Conservation (phyloP, 148 eudicot species). For the Nepenthes gracilis region DNA sequence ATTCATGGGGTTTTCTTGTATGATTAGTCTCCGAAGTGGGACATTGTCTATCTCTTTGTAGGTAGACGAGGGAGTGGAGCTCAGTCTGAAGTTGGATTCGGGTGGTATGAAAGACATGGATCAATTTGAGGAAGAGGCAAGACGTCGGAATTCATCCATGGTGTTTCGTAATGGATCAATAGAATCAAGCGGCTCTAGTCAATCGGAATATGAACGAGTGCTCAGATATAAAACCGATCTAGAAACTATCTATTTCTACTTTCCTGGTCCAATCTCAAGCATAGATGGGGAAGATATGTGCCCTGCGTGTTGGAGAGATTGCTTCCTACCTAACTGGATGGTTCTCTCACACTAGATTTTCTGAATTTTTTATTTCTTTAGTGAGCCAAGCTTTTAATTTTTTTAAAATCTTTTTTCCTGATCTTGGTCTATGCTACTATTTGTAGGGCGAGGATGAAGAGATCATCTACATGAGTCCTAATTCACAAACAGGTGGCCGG, state of each 20-base stretch:
- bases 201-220: conserved; percentile 17
- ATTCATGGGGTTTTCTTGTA: background rate
- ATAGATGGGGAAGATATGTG: background rate
- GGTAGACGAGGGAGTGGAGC: conserved; percentile 13
- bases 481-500: no score
- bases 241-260: no score
- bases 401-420: background rate
- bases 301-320: background rate
- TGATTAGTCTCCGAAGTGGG: conserved; percentile 7
- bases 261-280: background rate
- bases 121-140: conserved; percentile 2
- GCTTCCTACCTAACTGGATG: background rate
- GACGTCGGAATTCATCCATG: conserved; percentile 17
- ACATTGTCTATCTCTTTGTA: no score
- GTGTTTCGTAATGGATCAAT: conserved; percentile 34
- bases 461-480: no score
- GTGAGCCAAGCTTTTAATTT: no score
- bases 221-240: background rate
- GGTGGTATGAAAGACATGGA: background rate
- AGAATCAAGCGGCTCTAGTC: conserved; percentile 24
- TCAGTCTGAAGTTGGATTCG: conserved; percentile 10
- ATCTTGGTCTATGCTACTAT: no score
- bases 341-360: no score
- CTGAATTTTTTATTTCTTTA: no score
- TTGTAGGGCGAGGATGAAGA: no score